A percentile compares a stretch with the other conserved stretches of the same genome.
These are phyloP conservation scores for Chenopodium suecicum DNA, from an alignment of 148 eudicot genomes.

Conservation along the genomic window DNA sequence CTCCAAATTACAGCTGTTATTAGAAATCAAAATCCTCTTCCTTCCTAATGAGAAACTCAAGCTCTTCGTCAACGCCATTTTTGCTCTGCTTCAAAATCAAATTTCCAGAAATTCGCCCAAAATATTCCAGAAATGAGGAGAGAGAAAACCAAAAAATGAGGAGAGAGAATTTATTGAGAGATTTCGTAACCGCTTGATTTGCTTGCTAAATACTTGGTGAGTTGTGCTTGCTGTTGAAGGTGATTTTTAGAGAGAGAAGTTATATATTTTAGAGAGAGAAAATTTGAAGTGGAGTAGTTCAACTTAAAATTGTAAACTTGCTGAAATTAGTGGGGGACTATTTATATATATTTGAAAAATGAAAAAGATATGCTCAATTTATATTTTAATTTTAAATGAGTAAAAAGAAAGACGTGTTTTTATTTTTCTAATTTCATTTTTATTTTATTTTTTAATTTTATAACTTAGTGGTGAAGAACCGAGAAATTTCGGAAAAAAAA, in stretches of 20 bases:
- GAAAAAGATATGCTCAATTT: not conserved
- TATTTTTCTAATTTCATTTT: not conserved
- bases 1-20: constrained; percentile 29
- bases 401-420: not conserved
- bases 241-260: not conserved
- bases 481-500: constrained; percentile 28
- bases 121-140: not conserved
- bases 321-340: not conserved
- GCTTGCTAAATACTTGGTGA: constrained; percentile 1
- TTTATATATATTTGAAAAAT: not conserved
- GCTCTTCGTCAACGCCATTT: constrained; percentile 48
- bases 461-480: constrained; percentile 21
- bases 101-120: not conserved
- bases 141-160: not conserved
- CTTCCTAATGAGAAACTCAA: constrained; percentile 61
- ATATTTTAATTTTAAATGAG: not conserved
- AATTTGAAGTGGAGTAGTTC: constrained; percentile 5
- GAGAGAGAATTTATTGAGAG: constrained; percentile 11
- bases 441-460: not conserved
- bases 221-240: not conserved
- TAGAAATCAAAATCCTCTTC: constrained; percentile 50
- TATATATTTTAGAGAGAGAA: not conserved
- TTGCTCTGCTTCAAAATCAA: not conserved
- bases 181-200: constrained; percentile 19
- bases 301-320: constrained; percentile 11